Base-by-base conservation (phyloP, 805 yeast species). In the Candida suzukii region DNA sequence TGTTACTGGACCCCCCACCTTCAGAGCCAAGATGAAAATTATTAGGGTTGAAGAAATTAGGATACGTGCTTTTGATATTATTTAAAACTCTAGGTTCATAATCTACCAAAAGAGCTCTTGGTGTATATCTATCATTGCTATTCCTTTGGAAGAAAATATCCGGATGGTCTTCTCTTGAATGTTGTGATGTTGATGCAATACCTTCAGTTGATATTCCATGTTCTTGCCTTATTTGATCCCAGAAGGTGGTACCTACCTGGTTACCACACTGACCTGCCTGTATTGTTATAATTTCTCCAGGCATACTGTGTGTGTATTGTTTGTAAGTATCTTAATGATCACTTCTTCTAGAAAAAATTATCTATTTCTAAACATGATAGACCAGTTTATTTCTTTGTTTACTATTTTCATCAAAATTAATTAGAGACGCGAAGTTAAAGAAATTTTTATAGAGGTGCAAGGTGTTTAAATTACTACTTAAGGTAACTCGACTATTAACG, bases 1-100 rank as follows among this genome's bases (percentile, higher is more conserved):
- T 88, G 61, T 93, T 93, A 17, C 95, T 99, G 0, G 99, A 98
- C 4, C 98, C 97, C 18, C 81, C 74, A 4, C 96, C 96, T 16
- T 78, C 78, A n/a, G 79, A 72, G 22, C 91, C 78, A 20, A 85
- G 66, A 63, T 85, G 90, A 5, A 86, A 64, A 56, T 87, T 88
- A 49, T 95, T 74, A 0, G 95, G 88, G 54, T 90, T 85, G 65
- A 87, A 86, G 66, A 93, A 70, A 25, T 78, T 76, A 45, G 72
- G 61, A 12, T 68, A 67, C 36, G 70, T 64, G 21, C 67, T 50
- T 22, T 33, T 40, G 29, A 86, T 78, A 45, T 80, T 80, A 44
- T 76, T 72, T 26, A 93, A 75, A 2, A 90, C 96, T 14, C 91
- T 74, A 0, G 99, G 97, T 59, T 93, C 99, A 50, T 90, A 64